Evolutionary conservation across 306 rosid species (phyloP), one percentile per base, ranked within the genome.

Genomic region (Clitoria ternatea): DNA sequence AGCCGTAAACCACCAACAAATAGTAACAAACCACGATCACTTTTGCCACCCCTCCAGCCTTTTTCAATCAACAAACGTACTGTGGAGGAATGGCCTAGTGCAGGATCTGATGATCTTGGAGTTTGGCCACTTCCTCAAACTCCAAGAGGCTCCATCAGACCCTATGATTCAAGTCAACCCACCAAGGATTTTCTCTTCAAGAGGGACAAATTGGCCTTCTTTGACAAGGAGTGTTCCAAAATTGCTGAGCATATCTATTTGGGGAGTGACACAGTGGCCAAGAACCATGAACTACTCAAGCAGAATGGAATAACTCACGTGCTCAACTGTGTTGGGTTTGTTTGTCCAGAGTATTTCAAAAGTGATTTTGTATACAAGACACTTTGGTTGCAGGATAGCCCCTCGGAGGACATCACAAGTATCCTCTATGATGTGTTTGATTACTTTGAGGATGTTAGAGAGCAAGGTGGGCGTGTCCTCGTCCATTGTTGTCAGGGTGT

Each of bases 401-500:
- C 97, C 0, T 70, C 97, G 0, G 98, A 94, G 85, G 98, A 94
- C 72, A 94, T 94, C 12, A 90, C 94, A 0, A 90, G 98, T 32
- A 84, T 94, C 44, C 88, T 94, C 18, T 94, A 94, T 18, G 92
- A 94, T 74, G 98, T 94, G 12, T 94, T 94, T 67, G 98, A 94
- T 85, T 94, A 94, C 79, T 90, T 94, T 74, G 98, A 94, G 82
- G 96, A 94, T 76, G 98, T 94, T 49, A 69, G 92, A 10, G 80
- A 83, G 75, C 90, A 87, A 77, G 79, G 84, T 12, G 97, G 98
- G 29, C 93, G 95, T 23, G 98, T 94, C 40, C 79, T 94, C 39
- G 98, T 94, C 24, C 98, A 94, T 68, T 94, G 98, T 60, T 88
- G 92, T 60, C 97, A 90, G 60, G 98, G 98, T 39, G 92, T 94